Conservation (phyloP, 257 asterid genomes). For the Scutellaria minor region DNA sequence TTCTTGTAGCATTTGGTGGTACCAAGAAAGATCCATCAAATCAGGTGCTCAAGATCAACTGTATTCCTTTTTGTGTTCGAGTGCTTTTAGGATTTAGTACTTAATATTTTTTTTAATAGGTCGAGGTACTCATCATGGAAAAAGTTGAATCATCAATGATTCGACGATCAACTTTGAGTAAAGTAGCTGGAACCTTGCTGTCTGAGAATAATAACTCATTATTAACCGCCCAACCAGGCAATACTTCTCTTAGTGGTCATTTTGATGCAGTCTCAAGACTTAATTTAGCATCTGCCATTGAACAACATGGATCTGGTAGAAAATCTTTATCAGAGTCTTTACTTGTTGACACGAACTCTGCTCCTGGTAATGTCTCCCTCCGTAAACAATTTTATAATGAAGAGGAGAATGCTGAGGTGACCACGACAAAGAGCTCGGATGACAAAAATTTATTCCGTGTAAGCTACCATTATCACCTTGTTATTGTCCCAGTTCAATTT, state of each 20-base stretch:
- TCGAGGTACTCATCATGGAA: conserved; percentile 89
- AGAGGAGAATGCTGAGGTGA: conserved; percentile 53
- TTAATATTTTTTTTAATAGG: conserved; percentile 49
- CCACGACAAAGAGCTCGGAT: conserved; percentile 59
- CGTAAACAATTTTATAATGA: conserved; percentile 83
- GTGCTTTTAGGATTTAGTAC: conserved; percentile 22
- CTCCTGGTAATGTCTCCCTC: conserved; percentile 79
- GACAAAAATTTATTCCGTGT: conserved; percentile 59
- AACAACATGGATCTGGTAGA: conserved; percentile 93
- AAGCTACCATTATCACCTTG: conserved; percentile 26
- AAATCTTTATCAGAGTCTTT: conserved; percentile 91
- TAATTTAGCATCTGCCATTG: conserved; percentile 76
- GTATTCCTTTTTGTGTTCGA: conserved; percentile 26
- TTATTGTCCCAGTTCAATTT: conserved; percentile 22
- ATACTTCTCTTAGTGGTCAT: conserved; percentile 52
- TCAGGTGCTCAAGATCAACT: conserved; percentile 59
- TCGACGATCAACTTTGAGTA: conserved; percentile 80
- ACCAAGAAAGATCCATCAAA: conserved; percentile 89
- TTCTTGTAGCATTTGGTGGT: conserved; percentile 98
- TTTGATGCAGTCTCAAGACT: conserved; percentile 66
- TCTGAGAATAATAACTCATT: conserved; percentile 54
- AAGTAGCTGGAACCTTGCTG: conserved; percentile 75
- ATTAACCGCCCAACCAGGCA: conserved; percentile 56
- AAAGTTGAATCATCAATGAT: conserved; percentile 68
- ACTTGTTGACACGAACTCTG: conserved; percentile 63